These are phyloP conservation scores for Gautieria morchelliformis DNA, from an alignment of 768 basidiomycete genomes.

Conservation along the genomic window DNA sequence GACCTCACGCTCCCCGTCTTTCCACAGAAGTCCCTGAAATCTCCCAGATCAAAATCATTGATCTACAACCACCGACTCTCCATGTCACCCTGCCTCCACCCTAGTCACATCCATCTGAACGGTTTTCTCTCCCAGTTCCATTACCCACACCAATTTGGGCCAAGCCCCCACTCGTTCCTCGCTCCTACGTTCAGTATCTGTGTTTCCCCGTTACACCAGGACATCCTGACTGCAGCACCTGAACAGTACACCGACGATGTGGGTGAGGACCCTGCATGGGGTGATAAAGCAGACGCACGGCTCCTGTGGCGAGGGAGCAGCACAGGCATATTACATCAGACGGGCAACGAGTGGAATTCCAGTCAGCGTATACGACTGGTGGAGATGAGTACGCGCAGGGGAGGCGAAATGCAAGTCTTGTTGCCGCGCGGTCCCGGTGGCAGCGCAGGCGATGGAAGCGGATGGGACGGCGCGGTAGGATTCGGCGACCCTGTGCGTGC, in stretches of 20 bases:
- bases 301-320: conserved; percentile 68
- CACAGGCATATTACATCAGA: conserved; percentile 47
- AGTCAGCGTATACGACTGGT: conserved; percentile 44
- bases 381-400: conserved; percentile 29
- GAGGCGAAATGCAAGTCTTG: conserved; percentile 32
- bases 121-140: conserved; percentile 39
- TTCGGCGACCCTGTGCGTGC: background rate
- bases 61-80: conserved; percentile 37
- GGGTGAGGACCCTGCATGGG: conserved; percentile 52
- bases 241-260: conserved; percentile 39
- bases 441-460: conserved; percentile 25
- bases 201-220: conserved; percentile 40
- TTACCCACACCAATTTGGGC: conserved; percentile 23
- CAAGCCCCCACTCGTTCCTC: conserved; percentile 30
- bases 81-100: conserved; percentile 45
- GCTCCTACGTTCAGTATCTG: conserved; percentile 47
- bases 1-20: background rate
- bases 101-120: conserved; percentile 29
- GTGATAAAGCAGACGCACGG: conserved; percentile 49
- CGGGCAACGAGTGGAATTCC: conserved; percentile 34
- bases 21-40: background rate
- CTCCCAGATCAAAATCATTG: conserved; percentile 21
- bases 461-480: conserved; percentile 17
- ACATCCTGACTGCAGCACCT: conserved; percentile 41
- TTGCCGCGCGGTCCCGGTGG: conserved; percentile 16